phyloP scores from a whole-genome alignment of 2,329 filamentous ascomycete genomes.

The Lasiodiplodia citricola region DNA sequence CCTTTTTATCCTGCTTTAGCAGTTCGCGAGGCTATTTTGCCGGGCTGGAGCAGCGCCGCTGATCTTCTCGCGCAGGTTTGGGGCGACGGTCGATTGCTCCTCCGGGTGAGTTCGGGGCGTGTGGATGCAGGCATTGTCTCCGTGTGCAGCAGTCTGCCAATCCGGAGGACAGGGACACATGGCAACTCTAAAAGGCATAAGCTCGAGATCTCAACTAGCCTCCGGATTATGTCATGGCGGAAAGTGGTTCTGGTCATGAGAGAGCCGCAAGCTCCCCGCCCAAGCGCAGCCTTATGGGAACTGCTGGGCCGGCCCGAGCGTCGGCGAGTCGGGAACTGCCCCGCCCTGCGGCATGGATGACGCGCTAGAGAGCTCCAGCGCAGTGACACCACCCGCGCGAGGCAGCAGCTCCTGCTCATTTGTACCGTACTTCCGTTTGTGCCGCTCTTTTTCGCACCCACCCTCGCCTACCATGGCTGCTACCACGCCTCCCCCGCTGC shows the following conservation, averaged over 20 bases:
- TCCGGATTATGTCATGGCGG: slow-evolving; percentile 1
- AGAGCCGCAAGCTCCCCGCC: not conserved
- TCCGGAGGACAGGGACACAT: not conserved
- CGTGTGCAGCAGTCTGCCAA: not conserved
- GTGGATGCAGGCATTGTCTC: not conserved
- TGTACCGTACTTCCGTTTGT: not conserved
- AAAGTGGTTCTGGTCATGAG: not conserved
- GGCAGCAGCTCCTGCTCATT: not conserved
- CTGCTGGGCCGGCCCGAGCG: slow-evolving; percentile 25
- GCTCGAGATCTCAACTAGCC: not conserved
- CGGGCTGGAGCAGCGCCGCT: not conserved
- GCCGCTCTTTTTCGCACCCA: not conserved
- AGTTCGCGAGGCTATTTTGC: not conserved
- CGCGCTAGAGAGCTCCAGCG: slow-evolving; percentile 21
- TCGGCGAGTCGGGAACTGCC: slow-evolving; percentile 23
- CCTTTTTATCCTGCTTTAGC: not conserved
- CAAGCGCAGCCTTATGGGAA: slow-evolving; percentile 15
- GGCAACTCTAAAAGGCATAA: not conserved
- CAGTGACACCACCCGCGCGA: slow-evolving; percentile 9
- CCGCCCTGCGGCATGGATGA: slow-evolving; percentile 14
- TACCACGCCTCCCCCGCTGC: slow-evolving; percentile 45
- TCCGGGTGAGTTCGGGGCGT: slow-evolving; percentile 12
- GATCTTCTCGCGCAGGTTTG: not conserved
- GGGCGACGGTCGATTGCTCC: not conserved
- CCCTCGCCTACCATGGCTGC: slow-evolving; percentile 38